Conservation (phyloP, 192 early-diverging fungal species). For the Backusella australiensis region DNA sequence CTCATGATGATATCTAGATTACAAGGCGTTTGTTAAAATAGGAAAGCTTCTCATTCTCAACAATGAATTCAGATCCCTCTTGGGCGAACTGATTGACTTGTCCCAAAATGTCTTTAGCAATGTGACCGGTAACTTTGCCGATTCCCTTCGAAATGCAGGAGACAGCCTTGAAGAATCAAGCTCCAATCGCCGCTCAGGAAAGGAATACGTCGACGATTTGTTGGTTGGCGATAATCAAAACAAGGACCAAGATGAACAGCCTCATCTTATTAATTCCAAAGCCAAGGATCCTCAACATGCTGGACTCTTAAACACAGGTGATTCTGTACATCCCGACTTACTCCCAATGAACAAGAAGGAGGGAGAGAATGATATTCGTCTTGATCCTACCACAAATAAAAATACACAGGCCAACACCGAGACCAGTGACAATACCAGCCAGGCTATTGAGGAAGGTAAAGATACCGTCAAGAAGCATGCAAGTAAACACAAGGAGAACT, state of each 20-base stretch:
- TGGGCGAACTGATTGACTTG: slow-evolving; percentile 34
- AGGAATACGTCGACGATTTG: neutral
- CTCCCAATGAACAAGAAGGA: neutral
- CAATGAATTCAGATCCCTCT: slow-evolving; percentile 34
- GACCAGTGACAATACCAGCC: too few relatives aligned
- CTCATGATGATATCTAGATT: neutral
- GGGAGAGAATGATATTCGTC: neutral
- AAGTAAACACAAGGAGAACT: slow-evolving; percentile 7
- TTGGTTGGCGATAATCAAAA: neutral
- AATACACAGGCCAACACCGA: neutral
- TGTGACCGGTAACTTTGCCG: slow-evolving; percentile 11
- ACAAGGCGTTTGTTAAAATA: slow-evolving; percentile 16
- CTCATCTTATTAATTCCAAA: neutral
- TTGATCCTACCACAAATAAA: neutral
- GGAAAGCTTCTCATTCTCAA: slow-evolving; percentile 39
- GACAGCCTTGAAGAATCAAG: slow-evolving; percentile 6
- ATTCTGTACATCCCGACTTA: slow-evolving; percentile 4
- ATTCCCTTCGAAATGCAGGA: slow-evolving; percentile 24
- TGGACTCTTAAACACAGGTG: slow-evolving; percentile 10
- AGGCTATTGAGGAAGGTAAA: neutral
- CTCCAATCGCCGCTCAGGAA: neutral
- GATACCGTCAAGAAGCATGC: slow-evolving; percentile 1
- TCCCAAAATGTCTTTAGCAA: slow-evolving; percentile 30
- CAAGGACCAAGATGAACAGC: neutral
- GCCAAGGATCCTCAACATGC: neutral